Evolutionary conservation across 352 stramenopile genomes (phyloP).

Genomic region (Phytophthora uliginosa): DNA sequence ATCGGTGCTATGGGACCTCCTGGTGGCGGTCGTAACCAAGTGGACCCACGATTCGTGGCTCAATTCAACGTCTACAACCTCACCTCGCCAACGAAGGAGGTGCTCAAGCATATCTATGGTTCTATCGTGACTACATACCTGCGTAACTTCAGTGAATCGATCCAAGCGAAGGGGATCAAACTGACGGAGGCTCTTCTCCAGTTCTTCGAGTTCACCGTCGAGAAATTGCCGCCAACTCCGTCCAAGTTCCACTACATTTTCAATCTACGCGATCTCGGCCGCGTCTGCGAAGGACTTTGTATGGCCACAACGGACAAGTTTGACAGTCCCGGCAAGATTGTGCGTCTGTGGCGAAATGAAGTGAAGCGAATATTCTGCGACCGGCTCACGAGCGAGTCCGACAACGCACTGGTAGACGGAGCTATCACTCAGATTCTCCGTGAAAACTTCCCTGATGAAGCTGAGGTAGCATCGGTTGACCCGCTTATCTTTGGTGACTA

Average conservation of each 20-base stretch:
- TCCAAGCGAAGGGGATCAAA: constrained; percentile 82
- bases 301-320: constrained; percentile 94
- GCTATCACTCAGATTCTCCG: constrained; percentile 86
- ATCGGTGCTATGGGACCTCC: constrained; percentile 96
- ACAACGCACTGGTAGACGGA: constrained; percentile 84
- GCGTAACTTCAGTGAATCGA: constrained; percentile 88
- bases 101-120: constrained; percentile 95
- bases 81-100: constrained; percentile 90
- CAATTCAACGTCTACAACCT: constrained; percentile 98
- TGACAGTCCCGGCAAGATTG: constrained; percentile 66
- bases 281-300: constrained; percentile 96
- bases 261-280: constrained; percentile 95
- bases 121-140: constrained; percentile 94
- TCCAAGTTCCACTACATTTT: constrained; percentile 98
- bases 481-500: constrained; percentile 96
- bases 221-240: constrained; percentile 94
- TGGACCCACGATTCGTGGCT: constrained; percentile 95
- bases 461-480: constrained; percentile 77
- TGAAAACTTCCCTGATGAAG: constrained; percentile 72
- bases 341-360: constrained; percentile 96
- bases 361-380: constrained; percentile 95
- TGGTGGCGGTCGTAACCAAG: constrained; percentile 94
- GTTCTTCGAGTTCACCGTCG: constrained; percentile 93
- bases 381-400: constrained; percentile 89
- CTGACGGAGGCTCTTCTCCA: constrained; percentile 90